Base-by-base conservation (phyloP, 371 early-diverging fungal species). In the Mortierella sp. region DNA sequence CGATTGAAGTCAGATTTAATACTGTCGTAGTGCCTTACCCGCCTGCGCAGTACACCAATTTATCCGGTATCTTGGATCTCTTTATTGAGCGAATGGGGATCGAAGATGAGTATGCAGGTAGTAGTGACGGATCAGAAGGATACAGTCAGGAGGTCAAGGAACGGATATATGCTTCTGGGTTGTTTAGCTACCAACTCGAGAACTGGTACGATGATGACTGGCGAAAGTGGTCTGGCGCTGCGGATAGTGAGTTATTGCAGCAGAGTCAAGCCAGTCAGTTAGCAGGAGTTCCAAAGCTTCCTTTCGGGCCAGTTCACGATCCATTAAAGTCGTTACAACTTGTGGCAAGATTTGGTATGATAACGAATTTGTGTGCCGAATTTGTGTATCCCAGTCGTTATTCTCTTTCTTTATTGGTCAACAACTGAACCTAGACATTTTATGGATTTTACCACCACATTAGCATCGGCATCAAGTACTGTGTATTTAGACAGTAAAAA, bases 241-340 rank as follows among this genome's bases (percentile, higher is more conserved):
- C 42, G 23, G 45, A 37, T 10, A 64, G 37, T 13, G 62, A 55
- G 26, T 40, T 35, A n/a, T 2, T 34, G 31, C 34, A 57, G 34
- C 55, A 47, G 54, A 22, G n/a, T 17, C 32, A 55, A 53, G 65
- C 22, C 15, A 54, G 19, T 1, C 61, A 32, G 22, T 9, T 62
- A 1, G 23, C n/a, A 43, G 2, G 59, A 12, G n/a, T 72, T 23
- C 82, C 82, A 17, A 43, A 56, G 8, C 64, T 91, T 45, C 86
- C 89, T 8, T 89, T 93, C 63, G 95, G 95, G 1, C 89, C 94
- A 2, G 84, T 83, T 26, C 92, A 93, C 57, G 93, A 94, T 66
- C 95, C 94, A 7, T 77, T 94, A 10, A 87, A 88, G 9, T 70
- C 87, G 0, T 40, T 94, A 0, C 84, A 84, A 0, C 81, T 94